Percentiles rank a stretch among this genome's conserved stretches.
These are phyloP conservation scores for Ciborinia camelliae DNA, from an alignment of 2,329 filamentous ascomycete species.

Conservation along the genomic window DNA sequence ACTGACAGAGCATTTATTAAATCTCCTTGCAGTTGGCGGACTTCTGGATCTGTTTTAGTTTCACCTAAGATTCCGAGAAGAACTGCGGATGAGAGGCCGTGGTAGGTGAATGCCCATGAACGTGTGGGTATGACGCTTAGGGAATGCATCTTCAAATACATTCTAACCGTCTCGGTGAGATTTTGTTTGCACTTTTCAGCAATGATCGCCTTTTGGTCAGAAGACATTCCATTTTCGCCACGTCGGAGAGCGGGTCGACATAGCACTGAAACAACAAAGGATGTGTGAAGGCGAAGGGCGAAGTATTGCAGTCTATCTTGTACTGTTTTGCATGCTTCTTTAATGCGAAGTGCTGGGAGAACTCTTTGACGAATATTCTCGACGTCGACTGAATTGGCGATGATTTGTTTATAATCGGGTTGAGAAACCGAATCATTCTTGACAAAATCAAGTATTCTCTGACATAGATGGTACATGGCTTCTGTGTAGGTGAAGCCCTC, in stretches of 20 bases:
- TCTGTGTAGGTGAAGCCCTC: slow-evolving; percentile 58
- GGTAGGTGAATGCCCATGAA: slow-evolving; percentile 66
- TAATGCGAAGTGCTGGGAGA: slow-evolving; percentile 53
- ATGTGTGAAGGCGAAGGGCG: slow-evolving; percentile 61
- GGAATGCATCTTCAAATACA: slow-evolving; percentile 68
- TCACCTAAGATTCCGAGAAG: slow-evolving; percentile 61
- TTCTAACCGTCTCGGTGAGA: slow-evolving; percentile 61
- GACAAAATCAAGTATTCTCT: slow-evolving; percentile 51
- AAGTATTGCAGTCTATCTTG: slow-evolving; percentile 62
- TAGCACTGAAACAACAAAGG: slow-evolving; percentile 62
- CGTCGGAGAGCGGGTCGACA: slow-evolving; percentile 60
- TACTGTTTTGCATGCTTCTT: slow-evolving; percentile 61
- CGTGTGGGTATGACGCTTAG: slow-evolving; percentile 63
- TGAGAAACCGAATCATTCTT: slow-evolving; percentile 31
- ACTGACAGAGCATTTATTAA: slow-evolving; percentile 61
- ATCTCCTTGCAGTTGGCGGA: slow-evolving; percentile 61
- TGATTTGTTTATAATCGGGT: slow-evolving; percentile 45
- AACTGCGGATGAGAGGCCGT: slow-evolving; percentile 62
- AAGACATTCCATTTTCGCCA: slow-evolving; percentile 46
- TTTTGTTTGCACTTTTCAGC: slow-evolving; percentile 59
- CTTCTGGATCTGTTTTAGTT: slow-evolving; percentile 60
- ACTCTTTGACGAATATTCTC: slow-evolving; percentile 43
- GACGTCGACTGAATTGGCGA: slow-evolving; percentile 53
- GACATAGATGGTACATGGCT: slow-evolving; percentile 62
- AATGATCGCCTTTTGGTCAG: slow-evolving; percentile 51